These are phyloP conservation scores for Nidula microcarpa DNA, from an alignment of 768 basidiomycete species.

Conservation along the genomic window DNA sequence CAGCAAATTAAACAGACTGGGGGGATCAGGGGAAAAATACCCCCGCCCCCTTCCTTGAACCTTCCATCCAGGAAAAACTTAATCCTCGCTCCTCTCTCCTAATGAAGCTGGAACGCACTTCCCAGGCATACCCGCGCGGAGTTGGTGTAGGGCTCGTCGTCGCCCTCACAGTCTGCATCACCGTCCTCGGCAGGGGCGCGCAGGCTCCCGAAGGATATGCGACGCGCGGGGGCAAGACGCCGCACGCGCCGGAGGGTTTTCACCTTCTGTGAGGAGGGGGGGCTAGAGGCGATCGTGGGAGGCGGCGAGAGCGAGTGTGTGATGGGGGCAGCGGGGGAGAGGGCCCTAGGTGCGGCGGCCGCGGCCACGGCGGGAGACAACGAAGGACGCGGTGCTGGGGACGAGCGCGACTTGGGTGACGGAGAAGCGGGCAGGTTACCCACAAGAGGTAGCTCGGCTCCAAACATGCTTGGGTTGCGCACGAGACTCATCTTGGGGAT, in stretches of 20 bases:
- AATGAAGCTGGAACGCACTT: slow-evolving; percentile 56
- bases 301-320: slow-evolving; percentile 4
- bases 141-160: slow-evolving; percentile 15
- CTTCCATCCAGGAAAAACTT: too few species aligned
- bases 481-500: slow-evolving; percentile 39
- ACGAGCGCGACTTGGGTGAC: slow-evolving; percentile 11
- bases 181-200: slow-evolving; percentile 32
- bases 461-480: slow-evolving; percentile 66
- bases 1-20: too few species aligned
- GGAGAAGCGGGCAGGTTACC: slow-evolving; percentile 4
- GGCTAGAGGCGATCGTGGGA: neutral
- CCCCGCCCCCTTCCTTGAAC: too few species aligned
- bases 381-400: slow-evolving; percentile 9
- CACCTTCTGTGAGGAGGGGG: slow-evolving; percentile 20
- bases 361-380: slow-evolving; percentile 8
- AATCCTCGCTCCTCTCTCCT: too few species aligned
- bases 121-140: slow-evolving; percentile 37
- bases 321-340: too few species aligned
- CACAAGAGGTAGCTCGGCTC: slow-evolving; percentile 55
- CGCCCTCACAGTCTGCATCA: slow-evolving; percentile 30
- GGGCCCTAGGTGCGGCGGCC: too few species aligned
- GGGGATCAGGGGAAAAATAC: too few species aligned
- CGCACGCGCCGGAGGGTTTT: slow-evolving; percentile 51
- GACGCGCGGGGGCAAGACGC: slow-evolving; percentile 41
- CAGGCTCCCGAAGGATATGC: slow-evolving; percentile 66